phyloP scores from a whole-genome alignment of 116 monocot genomes.

The Phalaenopsis hybrid region DNA sequence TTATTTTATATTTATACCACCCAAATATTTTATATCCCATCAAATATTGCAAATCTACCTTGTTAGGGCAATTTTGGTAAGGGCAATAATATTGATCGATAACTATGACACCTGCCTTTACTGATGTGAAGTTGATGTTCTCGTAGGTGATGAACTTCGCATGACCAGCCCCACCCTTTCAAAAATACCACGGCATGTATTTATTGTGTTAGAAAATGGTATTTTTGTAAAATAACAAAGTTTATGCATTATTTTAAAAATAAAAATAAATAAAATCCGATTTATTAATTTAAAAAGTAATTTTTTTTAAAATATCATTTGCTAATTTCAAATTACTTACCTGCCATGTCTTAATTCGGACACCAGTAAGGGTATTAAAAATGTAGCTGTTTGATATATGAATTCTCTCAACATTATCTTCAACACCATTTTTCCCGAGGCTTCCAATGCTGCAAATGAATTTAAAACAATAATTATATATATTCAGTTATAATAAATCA shows the following conservation, averaged over 20 bases:
- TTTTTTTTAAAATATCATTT: too few relatives aligned
- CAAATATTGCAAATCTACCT: constrained; percentile 22
- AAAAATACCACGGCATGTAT: neutral
- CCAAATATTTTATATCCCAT: too few relatives aligned
- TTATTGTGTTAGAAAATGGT: too few relatives aligned
- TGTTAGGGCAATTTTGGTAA: constrained; percentile 2
- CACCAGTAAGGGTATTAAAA: constrained; percentile 28
- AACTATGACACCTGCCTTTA: constrained; percentile 22
- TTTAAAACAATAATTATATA: too few relatives aligned
- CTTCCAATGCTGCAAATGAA: constrained; percentile 36
- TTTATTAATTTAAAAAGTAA: too few relatives aligned
- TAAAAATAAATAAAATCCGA: too few relatives aligned
- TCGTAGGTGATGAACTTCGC: constrained; percentile 12
- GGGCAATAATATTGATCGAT: constrained; percentile 47
- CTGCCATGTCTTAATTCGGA: constrained; percentile 64
- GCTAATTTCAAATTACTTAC: neutral
- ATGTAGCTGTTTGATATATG: constrained; percentile 24
- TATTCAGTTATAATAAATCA: too few relatives aligned
- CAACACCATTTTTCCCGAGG: constrained; percentile 15
- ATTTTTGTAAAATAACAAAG: too few relatives aligned
- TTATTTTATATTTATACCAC: too few relatives aligned
- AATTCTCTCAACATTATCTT: constrained; percentile 23
- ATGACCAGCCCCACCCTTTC: constrained; percentile 38
- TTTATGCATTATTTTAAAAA: too few relatives aligned
- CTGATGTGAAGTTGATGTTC: constrained; percentile 18